A percentile compares a stretch with the other conserved stretches of the same genome.
Conservation (phyloP, 2,329 filamentous ascomycete genomes). For the Metarhizium robertsii region DNA sequence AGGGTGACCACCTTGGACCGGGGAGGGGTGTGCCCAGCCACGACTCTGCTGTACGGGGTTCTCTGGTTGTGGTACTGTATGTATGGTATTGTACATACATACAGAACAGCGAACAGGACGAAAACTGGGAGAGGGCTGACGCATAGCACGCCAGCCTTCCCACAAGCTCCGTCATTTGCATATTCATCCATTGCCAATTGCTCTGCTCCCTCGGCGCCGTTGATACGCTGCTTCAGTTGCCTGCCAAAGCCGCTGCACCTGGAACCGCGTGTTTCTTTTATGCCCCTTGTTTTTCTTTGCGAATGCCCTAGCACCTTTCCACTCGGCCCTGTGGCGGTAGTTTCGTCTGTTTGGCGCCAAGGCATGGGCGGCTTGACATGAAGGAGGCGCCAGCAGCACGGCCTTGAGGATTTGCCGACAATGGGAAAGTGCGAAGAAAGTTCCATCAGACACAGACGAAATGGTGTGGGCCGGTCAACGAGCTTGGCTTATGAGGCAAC, state of each 20-base stretch:
- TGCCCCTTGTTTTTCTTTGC: too few species aligned
- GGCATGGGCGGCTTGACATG: background rate
- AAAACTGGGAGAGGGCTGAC: background rate
- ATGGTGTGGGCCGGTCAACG: background rate
- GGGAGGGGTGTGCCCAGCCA: conserved; percentile 4
- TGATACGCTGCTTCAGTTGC: background rate
- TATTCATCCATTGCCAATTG: background rate
- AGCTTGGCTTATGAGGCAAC: background rate
- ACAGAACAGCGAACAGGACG: background rate
- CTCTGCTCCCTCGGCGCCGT: background rate
- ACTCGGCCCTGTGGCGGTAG: background rate
- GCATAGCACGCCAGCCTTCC: conserved; percentile 2
- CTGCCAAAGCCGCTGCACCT: background rate
- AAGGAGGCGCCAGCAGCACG: background rate
- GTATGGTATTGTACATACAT: background rate
- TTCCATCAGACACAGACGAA: background rate
- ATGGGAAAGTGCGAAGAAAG: background rate
- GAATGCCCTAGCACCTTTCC: background rate
- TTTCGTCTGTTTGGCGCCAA: background rate
- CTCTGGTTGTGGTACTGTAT: background rate
- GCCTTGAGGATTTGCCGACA: background rate
- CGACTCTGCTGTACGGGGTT: background rate
- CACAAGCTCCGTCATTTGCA: conserved; percentile 1
- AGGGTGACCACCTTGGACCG: conserved; percentile 9
- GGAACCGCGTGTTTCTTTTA: background rate